Base-by-base conservation (phyloP, 108 stramenopile genomes). In the Skeletonema grethae region DNA sequence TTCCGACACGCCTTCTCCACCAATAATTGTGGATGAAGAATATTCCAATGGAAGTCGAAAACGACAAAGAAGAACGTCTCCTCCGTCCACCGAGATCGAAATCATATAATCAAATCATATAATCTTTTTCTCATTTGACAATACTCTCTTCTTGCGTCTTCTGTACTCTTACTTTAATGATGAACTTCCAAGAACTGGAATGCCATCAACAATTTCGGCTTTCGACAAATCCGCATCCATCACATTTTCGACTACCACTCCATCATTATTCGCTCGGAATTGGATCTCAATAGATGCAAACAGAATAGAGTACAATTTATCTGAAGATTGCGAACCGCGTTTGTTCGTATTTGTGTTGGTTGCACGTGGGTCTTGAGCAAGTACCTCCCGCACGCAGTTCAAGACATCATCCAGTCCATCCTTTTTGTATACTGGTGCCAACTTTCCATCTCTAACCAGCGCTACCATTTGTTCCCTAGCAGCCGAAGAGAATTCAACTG, bases 281-380 rank as follows among this genome's bases (percentile, higher is more conserved):
- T 53, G 11, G 25, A 86, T 25, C 58, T 86, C 75, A 28, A 72
- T 61, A 10, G 35, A 45, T 18, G 82, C 64, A 61, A 86, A 83
- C 18, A 83, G 16, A 38, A 86, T 38, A n/a, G 57, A 73, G 62
- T 86, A 86, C 4, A 36, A 43, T 48, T 80, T 74, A 34, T 62
- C 43, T 29, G 34, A 16, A 24, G 45, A 36, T 15, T 61, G 53
- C 8, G 76, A 85, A 45, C 90, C 93, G 28, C 93, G 77, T 57
- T 77, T 82, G 46, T 87, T 77, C n/a, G 86, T 36, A 66, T 87
- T 85, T 13, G 76, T 45, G 77, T 92, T 88, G 1, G 84, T 82
- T 12, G 87, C 76, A 28, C 93, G 63, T 36, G 93, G 93, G 76
- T 94, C 93, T 63, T 94, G 93, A 0, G 90, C 87, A 30, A 94